Evolutionary conservation across 345 rosid genomes (phyloP).

Genomic region (Ailanthus altissimus): DNA sequence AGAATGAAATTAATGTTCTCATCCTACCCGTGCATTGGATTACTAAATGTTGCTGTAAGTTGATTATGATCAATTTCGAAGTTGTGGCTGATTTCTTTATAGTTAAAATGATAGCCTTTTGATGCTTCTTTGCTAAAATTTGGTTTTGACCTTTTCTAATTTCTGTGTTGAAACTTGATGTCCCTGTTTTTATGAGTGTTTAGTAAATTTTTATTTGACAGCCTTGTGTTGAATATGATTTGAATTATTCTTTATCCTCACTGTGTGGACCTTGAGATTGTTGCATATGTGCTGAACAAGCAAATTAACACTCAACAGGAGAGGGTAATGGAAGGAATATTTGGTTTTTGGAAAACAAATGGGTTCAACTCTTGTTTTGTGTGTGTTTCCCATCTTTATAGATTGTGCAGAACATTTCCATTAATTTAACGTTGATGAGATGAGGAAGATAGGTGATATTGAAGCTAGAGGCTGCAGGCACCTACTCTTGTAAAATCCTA

Average conservation of each 20-base stretch:
- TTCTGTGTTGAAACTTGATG: background rate
- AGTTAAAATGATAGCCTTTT: background rate
- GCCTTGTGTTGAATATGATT: background rate
- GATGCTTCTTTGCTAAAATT: background rate
- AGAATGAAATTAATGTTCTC: conserved; percentile 37
- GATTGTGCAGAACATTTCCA: background rate
- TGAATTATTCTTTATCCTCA: background rate
- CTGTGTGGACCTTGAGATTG: background rate
- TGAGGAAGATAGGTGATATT: background rate
- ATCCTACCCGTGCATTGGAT: conserved; percentile 59
- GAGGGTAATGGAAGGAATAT: background rate
- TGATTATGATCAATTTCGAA: conserved; percentile 15
- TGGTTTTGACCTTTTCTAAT: background rate
- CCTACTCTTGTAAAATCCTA: background rate
- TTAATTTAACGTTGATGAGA: background rate
- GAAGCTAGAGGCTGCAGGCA: background rate
- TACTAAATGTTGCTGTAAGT: conserved; percentile 90
- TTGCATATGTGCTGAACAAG: background rate
- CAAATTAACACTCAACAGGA: background rate
- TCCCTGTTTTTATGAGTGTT: background rate
- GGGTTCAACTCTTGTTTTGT: background rate
- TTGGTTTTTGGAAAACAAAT: background rate
- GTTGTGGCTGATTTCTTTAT: background rate
- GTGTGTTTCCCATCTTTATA: background rate
- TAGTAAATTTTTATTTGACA: background rate